Percentiles rank a stretch among this genome's conserved stretches.
Conservation (phyloP, 441 rosid genomes). For the Croton setiger region DNA sequence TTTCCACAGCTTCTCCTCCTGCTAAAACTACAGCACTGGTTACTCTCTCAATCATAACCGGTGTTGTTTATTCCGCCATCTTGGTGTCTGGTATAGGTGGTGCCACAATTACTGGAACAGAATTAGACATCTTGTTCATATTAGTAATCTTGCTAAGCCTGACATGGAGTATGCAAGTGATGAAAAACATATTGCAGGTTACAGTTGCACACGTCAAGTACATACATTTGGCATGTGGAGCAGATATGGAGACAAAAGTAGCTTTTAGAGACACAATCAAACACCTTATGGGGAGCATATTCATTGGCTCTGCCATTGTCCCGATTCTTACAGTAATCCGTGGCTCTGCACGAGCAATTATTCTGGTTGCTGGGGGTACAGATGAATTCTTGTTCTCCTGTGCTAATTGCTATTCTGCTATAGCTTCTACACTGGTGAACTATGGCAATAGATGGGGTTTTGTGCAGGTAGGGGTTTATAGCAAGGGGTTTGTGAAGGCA, state of each 20-base stretch:
- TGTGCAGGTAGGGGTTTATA: constrained; percentile 68
- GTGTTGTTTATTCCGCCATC: constrained; percentile 46
- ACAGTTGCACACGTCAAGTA: constrained; percentile 54
- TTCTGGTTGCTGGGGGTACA: constrained; percentile 42
- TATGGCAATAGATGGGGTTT: constrained; percentile 76
- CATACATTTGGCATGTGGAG: constrained; percentile 46
- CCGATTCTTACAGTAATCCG: constrained; percentile 47
- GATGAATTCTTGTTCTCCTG: constrained; percentile 74
- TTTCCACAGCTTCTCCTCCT: constrained; percentile 51
- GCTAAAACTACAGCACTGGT: constrained; percentile 33
- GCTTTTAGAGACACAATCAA: constrained; percentile 45
- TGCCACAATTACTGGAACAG: constrained; percentile 57
- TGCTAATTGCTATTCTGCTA: constrained; percentile 55
- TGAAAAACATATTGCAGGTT: constrained; percentile 55
- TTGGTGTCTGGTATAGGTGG: constrained; percentile 74
- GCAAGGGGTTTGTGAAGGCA: constrained; percentile 63
- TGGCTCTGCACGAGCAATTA: constrained; percentile 53
- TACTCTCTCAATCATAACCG: constrained; percentile 26
- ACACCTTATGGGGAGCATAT: constrained; percentile 52
- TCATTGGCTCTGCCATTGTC: constrained; percentile 55
- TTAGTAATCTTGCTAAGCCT: constrained; percentile 51
- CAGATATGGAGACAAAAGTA: constrained; percentile 37
- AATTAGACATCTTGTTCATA: constrained; percentile 49
- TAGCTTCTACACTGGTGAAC: constrained; percentile 43
- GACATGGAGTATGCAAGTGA: constrained; percentile 69